A percentile compares a stretch with the other conserved stretches of the same genome.
phyloP scores from a whole-genome alignment of 2,329 filamentous ascomycete genomes.

The Plenodomus biglobosus region DNA sequence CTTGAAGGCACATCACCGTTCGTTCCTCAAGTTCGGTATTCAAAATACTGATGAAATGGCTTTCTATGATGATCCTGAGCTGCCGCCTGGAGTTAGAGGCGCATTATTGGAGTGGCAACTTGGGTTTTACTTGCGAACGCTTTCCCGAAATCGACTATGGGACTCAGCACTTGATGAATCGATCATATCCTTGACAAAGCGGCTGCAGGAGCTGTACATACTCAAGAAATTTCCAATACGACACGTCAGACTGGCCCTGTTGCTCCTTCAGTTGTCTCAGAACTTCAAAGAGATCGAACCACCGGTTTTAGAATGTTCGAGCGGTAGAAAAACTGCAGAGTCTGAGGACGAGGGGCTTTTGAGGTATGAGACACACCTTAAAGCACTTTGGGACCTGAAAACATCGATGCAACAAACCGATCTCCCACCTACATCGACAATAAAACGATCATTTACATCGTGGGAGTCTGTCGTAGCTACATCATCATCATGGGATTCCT shows the following conservation, averaged over 20 bases:
- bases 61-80: constrained; percentile 40
- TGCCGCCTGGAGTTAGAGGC: constrained; percentile 37
- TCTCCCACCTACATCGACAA: constrained; percentile 17
- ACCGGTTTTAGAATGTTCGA: constrained; percentile 32
- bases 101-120: constrained; percentile 50
- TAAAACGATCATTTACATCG: constrained; percentile 36
- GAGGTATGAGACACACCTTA: constrained; percentile 40
- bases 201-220: constrained; percentile 35
- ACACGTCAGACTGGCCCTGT: constrained; percentile 26
- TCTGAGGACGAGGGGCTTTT: constrained; percentile 40
- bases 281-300: constrained; percentile 59
- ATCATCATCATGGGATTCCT: constrained; percentile 36
- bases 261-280: constrained; percentile 48
- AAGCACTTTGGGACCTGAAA: constrained; percentile 44
- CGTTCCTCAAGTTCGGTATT: constrained; percentile 48
- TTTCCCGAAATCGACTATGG: constrained; percentile 36
- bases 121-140: constrained; percentile 27
- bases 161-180: constrained; percentile 29
- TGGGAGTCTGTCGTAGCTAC: constrained; percentile 46
- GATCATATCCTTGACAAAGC: constrained; percentile 20
- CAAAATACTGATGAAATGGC: constrained; percentile 55
- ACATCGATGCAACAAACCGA: constrained; percentile 45
- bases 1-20: constrained; percentile 61
- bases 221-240: constrained; percentile 35
- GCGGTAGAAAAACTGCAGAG: background rate